Percentiles rank a stretch among this genome's conserved stretches.
Evolutionary conservation across 2,329 filamentous ascomycete species (phyloP).

Genomic region (Penicillium sp.): DNA sequence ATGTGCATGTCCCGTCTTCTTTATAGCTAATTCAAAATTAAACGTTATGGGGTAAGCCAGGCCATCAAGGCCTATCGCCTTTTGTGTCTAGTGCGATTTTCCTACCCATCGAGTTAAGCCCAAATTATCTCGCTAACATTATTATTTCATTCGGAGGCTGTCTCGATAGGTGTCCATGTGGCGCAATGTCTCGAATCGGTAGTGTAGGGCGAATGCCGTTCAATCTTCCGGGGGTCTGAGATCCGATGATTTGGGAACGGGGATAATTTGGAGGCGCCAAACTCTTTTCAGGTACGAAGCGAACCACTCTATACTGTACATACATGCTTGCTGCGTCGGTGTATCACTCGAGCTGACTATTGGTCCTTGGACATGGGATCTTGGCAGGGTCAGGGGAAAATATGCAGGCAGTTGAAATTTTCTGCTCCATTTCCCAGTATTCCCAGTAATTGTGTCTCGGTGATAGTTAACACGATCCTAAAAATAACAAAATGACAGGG

Average conservation of each 20-base stretch:
- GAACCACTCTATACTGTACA: no score
- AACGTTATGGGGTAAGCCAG: not conserved
- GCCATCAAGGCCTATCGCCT: slow-evolving; percentile 13
- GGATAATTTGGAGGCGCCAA: not conserved
- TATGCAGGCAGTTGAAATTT: not conserved
- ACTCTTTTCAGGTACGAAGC: not conserved
- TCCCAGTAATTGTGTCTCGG: not conserved
- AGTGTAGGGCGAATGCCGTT: not conserved
- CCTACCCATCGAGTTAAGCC: not conserved
- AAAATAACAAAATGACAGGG: not conserved
- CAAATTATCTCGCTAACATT: not conserved
- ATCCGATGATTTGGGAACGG: slow-evolving; percentile 4
- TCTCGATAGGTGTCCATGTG: not conserved
- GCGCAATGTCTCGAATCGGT: not conserved
- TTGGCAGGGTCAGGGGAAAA: slow-evolving; percentile 3
- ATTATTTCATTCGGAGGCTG: not conserved
- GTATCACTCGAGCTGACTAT: not conserved
- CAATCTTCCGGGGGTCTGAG: not conserved
- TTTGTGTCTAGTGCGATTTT: slow-evolving; percentile 1
- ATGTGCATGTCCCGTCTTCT: slow-evolving; percentile 8
- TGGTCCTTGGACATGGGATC: slow-evolving; percentile 1
- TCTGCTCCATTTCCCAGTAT: not conserved
- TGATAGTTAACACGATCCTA: no score
- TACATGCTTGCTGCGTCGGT: not conserved
- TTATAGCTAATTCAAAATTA: slow-evolving; percentile 9